Evolutionary conservation across 305 asterid species (phyloP).

Genomic region (Fraxinus baroniana): DNA sequence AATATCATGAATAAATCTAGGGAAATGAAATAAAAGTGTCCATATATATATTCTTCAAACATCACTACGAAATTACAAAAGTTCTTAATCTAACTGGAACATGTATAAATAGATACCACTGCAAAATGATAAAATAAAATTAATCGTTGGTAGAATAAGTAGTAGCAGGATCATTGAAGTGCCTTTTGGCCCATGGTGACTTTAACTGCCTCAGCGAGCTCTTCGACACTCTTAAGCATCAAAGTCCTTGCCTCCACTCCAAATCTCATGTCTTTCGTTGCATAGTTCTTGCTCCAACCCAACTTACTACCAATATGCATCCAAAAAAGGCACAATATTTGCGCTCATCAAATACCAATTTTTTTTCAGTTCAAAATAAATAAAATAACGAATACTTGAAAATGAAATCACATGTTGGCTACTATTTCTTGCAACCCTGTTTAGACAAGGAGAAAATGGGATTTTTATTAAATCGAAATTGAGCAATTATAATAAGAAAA

Average conservation of each 20-base stretch:
- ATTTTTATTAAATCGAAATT: background rate
- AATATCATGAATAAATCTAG: background rate
- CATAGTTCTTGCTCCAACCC: too few relatives aligned
- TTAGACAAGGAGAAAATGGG: background rate
- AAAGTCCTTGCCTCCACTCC: too few relatives aligned
- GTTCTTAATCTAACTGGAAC: background rate
- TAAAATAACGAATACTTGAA: background rate
- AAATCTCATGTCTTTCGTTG: too few relatives aligned
- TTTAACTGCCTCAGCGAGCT: too few relatives aligned
- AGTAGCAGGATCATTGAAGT: too few relatives aligned
- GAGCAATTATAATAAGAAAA: background rate
- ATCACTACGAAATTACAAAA: too few relatives aligned
- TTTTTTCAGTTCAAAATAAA: background rate
- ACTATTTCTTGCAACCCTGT: conserved; percentile 38
- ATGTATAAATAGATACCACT: background rate
- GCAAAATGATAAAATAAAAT: background rate
- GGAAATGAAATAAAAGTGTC: too few relatives aligned
- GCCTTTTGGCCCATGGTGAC: too few relatives aligned
- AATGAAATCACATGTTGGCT: conserved; percentile 28
- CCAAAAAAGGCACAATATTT: background rate
- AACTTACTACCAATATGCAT: too few relatives aligned
- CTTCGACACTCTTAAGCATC: too few relatives aligned
- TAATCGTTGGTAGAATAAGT: too few relatives aligned
- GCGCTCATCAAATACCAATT: background rate
- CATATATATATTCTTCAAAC: too few relatives aligned